Conservation (phyloP, 352 stramenopile species). For the Pythium aristosporum region DNA sequence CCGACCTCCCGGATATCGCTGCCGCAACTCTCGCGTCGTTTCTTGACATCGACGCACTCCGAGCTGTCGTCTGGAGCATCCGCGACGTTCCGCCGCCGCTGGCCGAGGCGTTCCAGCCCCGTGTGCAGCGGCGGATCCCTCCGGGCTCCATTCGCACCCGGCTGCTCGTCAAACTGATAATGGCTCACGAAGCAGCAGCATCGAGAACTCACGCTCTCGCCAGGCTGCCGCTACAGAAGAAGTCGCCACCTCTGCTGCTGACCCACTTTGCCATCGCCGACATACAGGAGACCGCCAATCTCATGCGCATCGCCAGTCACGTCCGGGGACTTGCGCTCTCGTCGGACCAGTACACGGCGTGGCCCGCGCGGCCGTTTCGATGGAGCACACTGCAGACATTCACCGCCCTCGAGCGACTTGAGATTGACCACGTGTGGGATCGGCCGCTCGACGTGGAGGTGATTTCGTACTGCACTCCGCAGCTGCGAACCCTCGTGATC, state of each 20-base stretch:
- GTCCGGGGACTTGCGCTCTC: too few relatives aligned
- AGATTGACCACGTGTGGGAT: not conserved
- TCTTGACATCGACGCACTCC: not conserved
- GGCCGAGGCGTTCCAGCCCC: not conserved
- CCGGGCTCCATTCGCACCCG: not conserved
- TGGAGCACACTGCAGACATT: too few relatives aligned
- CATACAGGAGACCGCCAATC: not conserved
- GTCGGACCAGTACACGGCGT: too few relatives aligned
- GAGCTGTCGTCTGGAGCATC: not conserved
- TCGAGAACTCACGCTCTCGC: too few relatives aligned
- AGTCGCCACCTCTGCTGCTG: not conserved
- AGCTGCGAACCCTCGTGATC: conserved; percentile 3
- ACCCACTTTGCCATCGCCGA: not conserved
- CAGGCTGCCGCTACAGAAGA: too few relatives aligned
- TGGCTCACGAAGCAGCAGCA: too few relatives aligned
- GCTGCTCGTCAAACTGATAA: not conserved
- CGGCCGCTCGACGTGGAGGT: not conserved
- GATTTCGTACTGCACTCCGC: not conserved
- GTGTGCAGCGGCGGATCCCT: not conserved
- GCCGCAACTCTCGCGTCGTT: not conserved
- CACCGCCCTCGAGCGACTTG: too few relatives aligned
- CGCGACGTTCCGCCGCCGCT: not conserved
- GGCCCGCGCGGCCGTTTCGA: too few relatives aligned
- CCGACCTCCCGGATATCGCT: not conserved
- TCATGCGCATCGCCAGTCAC: too few relatives aligned